Evolutionary conservation across 2,329 filamentous ascomycete species (phyloP), one percentile per base, ranked within the genome.

Genomic region (Pseudogymnoascus sp.): DNA sequence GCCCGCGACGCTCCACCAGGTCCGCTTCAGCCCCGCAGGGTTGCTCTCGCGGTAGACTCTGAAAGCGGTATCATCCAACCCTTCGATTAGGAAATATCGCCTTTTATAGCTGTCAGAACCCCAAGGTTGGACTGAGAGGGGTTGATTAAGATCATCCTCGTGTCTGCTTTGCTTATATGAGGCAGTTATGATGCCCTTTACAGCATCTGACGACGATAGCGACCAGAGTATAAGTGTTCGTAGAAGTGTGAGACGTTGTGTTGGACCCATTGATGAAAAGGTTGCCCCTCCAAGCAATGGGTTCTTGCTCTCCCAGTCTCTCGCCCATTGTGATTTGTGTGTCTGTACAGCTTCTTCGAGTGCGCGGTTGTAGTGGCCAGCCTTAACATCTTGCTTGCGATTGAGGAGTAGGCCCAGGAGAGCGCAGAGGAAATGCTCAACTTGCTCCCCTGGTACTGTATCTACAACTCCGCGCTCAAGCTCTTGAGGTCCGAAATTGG

Each of bases 301-400:
- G 71, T 88, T 99, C 73, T 88, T 85, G 60, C 86, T 85, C 63
- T 88, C 83, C 95, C 95, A 99, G 70, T 84, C 82, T 65, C 81
- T 81, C 6, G 92, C 87, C 94, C 94, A 99, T 82, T 99, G 92
- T 60, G 82, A 84, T 74, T 89, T 90, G 76, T 97, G 89, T 12
- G 88, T 84, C 65, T 88, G 84, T 63, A 99, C 85, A 39, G 93
- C 92, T 76, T 99, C 95, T 75, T 99, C 95, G 58, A 99, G 80
- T 25, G 95, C 94, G 71, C 94, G 88, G 70, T 89, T 88, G 75
- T 97, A 96, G 75, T 99, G 94, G 60, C 91, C 92, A 69, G 90
- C 86, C 76, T 99, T 96, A 73, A 97, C 90, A 77, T 96, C 92
- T 75, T 99, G 96, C 81, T 99, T 97, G 75, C 94, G 88, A 76